Evolutionary conservation across 352 stramenopile genomes (phyloP), one percentile per base, ranked within the genome.

Genomic region (Phytopythium cucurbitacearum): DNA sequence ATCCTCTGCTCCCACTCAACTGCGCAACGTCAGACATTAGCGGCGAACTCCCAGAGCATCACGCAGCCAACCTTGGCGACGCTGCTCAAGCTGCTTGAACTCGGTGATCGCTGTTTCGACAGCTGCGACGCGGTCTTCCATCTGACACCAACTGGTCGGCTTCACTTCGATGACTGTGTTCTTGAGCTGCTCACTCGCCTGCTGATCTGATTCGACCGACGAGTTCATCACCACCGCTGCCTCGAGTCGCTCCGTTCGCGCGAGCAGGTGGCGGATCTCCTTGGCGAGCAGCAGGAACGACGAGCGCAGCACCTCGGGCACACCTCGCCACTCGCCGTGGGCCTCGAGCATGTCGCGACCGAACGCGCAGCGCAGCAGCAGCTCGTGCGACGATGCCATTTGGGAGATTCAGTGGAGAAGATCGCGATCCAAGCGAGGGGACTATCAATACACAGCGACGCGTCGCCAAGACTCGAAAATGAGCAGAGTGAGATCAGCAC

Each of bases 211-310:
- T 1, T 15, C 7, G n/a, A 32, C 7, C 42, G 9, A 5, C 39
- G 5, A 10, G 5, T 13, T 13, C 6, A 6, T 44, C 41, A 5
- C 16, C 7, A n/a, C 16, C 33, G 32, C 33, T 1, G 13, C 45
- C n/a, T 51, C 45, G 3, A 51, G 33, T 4, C 7, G 7, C 33
- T 32, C 33, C 12, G 44, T n/a, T 7, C 48, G 48, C n/a, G 48
- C 21, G 48, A 47, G 53, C 12, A 69, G 56, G 21, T 59, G 62
- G n/a, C 55, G 63, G 35, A 85, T 21, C 40, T 79, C 71, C 41
- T 78, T 65, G 7, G 73, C 65, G 35, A 89, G 42, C 12, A 87
- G 44, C 40, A 84, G 51, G 32, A 89, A 76, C 21, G 75, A 76
- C 54, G 65, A 76, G 36, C 78, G 73, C 33, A 89, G 60, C 13